Conservation (phyloP, 1,284 basidiomycete species). For the Heliocybe sulcata region DNA sequence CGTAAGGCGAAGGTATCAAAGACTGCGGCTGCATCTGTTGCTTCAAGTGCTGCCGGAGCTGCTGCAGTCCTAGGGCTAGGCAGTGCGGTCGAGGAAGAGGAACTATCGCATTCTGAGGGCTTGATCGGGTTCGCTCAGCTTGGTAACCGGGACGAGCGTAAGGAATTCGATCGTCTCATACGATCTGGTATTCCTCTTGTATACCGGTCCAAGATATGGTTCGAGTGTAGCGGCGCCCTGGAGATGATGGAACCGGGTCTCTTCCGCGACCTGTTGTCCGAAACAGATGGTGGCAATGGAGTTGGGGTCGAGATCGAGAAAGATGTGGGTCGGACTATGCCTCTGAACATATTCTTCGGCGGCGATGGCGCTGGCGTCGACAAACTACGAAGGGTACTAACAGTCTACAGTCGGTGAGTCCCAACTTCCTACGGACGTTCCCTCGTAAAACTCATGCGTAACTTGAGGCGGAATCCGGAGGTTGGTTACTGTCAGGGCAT, state of each 20-base stretch:
- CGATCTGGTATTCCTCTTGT: slow-evolving; percentile 83
- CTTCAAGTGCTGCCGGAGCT: slow-evolving; percentile 32
- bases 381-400: slow-evolving; percentile 85
- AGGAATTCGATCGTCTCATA: slow-evolving; percentile 75
- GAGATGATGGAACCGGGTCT: slow-evolving; percentile 91
- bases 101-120: slow-evolving; percentile 65
- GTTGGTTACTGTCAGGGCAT: slow-evolving; percentile 93
- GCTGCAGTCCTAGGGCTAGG: slow-evolving; percentile 60
- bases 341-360: slow-evolving; percentile 94
- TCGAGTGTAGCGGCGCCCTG: slow-evolving; percentile 88
- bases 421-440: slow-evolving; percentile 1
- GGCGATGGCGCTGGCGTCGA: slow-evolving; percentile 91
- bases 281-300: slow-evolving; percentile 37
- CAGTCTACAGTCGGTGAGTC: slow-evolving; percentile 83
- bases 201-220: slow-evolving; percentile 85
- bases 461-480: slow-evolving; percentile 64
- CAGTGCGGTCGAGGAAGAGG: slow-evolving; percentile 57
- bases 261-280: slow-evolving; percentile 78
- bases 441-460: slow-evolving; percentile 4
- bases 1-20: slow-evolving; percentile 37
- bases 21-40: slow-evolving; percentile 14
- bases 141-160: slow-evolving; percentile 75
- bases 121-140: slow-evolving; percentile 88
- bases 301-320: slow-evolving; percentile 89
- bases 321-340: slow-evolving; percentile 92